Conservation (phyloP, 2,329 filamentous ascomycete species). For the Beauveria bassiana region DNA sequence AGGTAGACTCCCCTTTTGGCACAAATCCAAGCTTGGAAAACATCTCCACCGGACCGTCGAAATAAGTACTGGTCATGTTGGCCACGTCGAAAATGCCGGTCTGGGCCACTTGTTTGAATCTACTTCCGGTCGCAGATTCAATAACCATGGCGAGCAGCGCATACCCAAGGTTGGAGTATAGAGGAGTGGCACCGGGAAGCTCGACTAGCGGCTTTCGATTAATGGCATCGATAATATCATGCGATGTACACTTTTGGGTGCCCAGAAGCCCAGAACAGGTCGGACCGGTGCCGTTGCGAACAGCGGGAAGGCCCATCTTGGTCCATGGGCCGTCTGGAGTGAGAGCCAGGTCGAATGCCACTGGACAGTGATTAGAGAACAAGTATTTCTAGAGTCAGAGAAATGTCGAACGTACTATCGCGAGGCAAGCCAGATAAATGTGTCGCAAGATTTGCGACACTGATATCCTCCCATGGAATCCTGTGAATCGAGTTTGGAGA, state of each 20-base stretch:
- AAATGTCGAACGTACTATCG: slow-evolving; percentile 20
- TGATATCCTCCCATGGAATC: slow-evolving; percentile 40
- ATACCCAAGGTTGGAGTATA: slow-evolving; percentile 43
- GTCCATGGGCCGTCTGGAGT: slow-evolving; percentile 20
- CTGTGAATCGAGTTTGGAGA: slow-evolving; percentile 23
- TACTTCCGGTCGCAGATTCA: slow-evolving; percentile 33
- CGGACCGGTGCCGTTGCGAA: slow-evolving; percentile 22
- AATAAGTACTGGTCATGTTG: slow-evolving; percentile 33
- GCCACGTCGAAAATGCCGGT: slow-evolving; percentile 33
- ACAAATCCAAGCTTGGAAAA: slow-evolving; percentile 26
- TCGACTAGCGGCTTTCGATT: slow-evolving; percentile 30
- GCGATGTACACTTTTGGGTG: slow-evolving; percentile 22
- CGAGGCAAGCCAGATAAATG: slow-evolving; percentile 37
- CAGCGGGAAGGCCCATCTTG: slow-evolving; percentile 24
- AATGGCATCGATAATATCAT: slow-evolving; percentile 22
- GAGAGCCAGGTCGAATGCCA: slow-evolving; percentile 26
- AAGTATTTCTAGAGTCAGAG: background rate
- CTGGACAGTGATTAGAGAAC: slow-evolving; percentile 15
- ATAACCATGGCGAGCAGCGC: slow-evolving; percentile 37
- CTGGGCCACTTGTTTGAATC: slow-evolving; percentile 31
- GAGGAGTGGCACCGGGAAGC: slow-evolving; percentile 33
- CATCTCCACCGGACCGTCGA: slow-evolving; percentile 23
- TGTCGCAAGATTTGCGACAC: slow-evolving; percentile 34
- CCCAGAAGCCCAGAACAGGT: slow-evolving; percentile 28
- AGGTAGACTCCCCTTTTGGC: slow-evolving; percentile 25